Evolutionary conservation across 2,329 filamentous ascomycete species (phyloP).

Genomic region (Colletotrichum siamense): DNA sequence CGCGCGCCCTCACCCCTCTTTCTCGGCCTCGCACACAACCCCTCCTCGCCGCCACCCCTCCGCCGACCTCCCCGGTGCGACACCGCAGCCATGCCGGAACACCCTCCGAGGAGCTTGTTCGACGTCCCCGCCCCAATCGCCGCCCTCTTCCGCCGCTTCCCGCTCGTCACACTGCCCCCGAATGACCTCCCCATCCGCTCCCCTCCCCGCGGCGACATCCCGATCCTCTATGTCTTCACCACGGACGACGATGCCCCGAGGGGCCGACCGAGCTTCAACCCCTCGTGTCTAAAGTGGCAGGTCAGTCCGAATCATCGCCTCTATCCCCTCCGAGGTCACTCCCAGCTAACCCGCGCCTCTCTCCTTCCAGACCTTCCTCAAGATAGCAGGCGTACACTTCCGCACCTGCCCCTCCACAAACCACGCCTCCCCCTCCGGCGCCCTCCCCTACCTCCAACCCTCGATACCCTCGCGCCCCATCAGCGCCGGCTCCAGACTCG

Average conservation of each 20-base stretch:
- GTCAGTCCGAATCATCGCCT: slow-evolving; percentile 51
- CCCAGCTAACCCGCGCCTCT: not conserved
- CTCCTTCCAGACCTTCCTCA: slow-evolving; percentile 74
- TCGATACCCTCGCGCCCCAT: slow-evolving; percentile 49
- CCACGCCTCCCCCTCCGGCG: slow-evolving; percentile 88
- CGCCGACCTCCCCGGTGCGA: not conserved
- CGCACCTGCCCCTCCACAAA: slow-evolving; percentile 78
- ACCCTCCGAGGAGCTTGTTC: slow-evolving; percentile 44
- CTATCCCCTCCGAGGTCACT: not conserved
- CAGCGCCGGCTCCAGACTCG: slow-evolving; percentile 65
- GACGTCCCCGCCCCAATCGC: slow-evolving; percentile 77
- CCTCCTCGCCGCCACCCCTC: not conserved
- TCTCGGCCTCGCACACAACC: not conserved
- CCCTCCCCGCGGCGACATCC: slow-evolving; percentile 44
- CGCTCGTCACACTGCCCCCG: slow-evolving; percentile 75
- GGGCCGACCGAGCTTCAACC: slow-evolving; percentile 83
- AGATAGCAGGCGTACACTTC: slow-evolving; percentile 74
- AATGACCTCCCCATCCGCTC: slow-evolving; percentile 76
- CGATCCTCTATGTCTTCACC: slow-evolving; percentile 79
- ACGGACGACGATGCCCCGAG: slow-evolving; percentile 63
- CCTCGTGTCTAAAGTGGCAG: slow-evolving; percentile 96
- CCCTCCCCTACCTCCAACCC: slow-evolving; percentile 86
- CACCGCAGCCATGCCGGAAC: slow-evolving; percentile 23
- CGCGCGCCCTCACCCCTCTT: not conserved
- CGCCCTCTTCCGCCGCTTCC: slow-evolving; percentile 83